Evolutionary conservation across 2,329 filamentous ascomycete genomes (phyloP), one percentile per base, ranked within the genome.

Genomic region (Ascocoryne sarcoides): DNA sequence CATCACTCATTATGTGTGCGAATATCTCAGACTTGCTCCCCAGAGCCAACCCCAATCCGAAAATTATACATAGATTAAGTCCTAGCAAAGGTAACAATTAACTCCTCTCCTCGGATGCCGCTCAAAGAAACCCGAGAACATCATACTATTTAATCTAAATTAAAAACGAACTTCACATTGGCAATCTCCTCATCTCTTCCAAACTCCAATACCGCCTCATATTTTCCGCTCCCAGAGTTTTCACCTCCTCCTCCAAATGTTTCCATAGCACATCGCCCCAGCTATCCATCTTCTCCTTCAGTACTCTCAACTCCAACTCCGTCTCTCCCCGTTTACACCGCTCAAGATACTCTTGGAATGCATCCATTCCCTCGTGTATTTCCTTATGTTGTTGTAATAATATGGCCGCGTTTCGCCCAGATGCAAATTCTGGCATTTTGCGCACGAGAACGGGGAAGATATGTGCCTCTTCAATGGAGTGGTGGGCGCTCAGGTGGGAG

Each of bases 241-340:
- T 66, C 5, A 95, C 87, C 69, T 95, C 88, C 53, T 89, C 80
- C 54, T 92, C 84, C 45, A 95, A 65, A 69, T 95, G 88, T 55
- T 66, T 67, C 84, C 86, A 90, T 36, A 95, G 60, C 47, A 94
- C 84, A 8, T 69, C 67, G 9, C 84, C 84, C 75, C 89, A 95
- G 4, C 61, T 62, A 60, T 93, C 84, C 78, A 94, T 79, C 54
- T 84, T 71, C 26, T 61, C 66, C 65, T 79, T 82, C 60, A 95
- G 59, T 54, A 77, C 75, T 12, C 40, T 48, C 55, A 76, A 56
- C 44, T 73, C 68, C 34, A 81, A 62, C 42, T 77, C 73, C 21
- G 57, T 66, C 66, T 88, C 80, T 1, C 85, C 77, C 10, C 59
- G 63, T 45, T 66, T 69, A 56, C 82, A 87, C 32, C 62, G 65